These are phyloP conservation scores for Trichophyton benhamiae DNA, from an alignment of 2,329 filamentous ascomycete genomes.

Conservation along the genomic window DNA sequence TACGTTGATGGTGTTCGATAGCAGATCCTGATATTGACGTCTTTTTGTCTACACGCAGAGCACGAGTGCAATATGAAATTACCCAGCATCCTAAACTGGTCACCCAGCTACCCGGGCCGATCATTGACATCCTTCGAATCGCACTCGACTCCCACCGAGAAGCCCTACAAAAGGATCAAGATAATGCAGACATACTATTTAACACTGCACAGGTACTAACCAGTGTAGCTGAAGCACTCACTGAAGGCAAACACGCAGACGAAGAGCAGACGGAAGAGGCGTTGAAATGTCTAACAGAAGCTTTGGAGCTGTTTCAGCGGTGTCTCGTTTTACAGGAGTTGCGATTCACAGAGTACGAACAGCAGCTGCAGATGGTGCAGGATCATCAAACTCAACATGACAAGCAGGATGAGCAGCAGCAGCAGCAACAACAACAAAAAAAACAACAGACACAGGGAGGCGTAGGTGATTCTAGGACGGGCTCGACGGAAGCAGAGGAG, in stretches of 20 bases:
- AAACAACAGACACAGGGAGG: neutral
- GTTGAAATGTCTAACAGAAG: conserved; percentile 46
- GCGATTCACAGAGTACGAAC: conserved; percentile 36
- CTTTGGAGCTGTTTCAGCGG: conserved; percentile 46
- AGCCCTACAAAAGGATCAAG: conserved; percentile 46
- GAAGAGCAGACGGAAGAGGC: conserved; percentile 36
- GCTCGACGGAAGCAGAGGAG: conserved; percentile 38
- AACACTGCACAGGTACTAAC: conserved; percentile 60
- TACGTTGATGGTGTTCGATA: too few relatives aligned
- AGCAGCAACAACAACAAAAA: conserved; percentile 8
- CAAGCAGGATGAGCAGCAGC: conserved; percentile 10
- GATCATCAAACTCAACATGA: conserved; percentile 13
- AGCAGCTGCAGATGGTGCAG: conserved; percentile 30
- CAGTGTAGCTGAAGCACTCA: conserved; percentile 49
- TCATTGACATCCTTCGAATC: conserved; percentile 44
- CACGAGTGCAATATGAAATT: conserved; percentile 56
- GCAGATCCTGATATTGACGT: neutral
- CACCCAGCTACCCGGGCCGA: conserved; percentile 43
- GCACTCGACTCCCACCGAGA: conserved; percentile 53
- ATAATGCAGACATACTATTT: conserved; percentile 57
- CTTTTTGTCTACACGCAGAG: conserved; percentile 35
- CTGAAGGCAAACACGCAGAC: conserved; percentile 39
- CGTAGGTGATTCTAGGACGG: conserved; percentile 3
- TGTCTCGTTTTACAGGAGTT: conserved; percentile 44
- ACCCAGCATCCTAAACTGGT: conserved; percentile 53